Base-by-base conservation (phyloP, 768 basidiomycete genomes). In the Leccinum rimulosum region DNA sequence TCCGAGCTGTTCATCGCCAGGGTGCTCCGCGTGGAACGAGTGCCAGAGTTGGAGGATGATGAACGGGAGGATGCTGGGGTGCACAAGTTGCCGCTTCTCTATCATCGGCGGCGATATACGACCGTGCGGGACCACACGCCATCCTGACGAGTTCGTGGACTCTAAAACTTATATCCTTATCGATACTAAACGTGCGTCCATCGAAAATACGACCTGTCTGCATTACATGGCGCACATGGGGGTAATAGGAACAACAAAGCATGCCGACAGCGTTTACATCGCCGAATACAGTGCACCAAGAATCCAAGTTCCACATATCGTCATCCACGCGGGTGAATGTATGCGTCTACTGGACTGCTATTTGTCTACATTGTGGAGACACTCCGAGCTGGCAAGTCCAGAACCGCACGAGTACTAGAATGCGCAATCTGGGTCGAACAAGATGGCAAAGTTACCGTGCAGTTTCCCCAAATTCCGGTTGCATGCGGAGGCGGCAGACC, bases 1-100 rank as follows among this genome's bases (percentile, higher is more conserved):
- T n/a, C n/a, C n/a, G 88, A 93, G 76, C 74, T 95, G 45, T 94
- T 93, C 73, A 84, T 95, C 61, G 93, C 91, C 14, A 76, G 80
- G n/a, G 92, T 95, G 11, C 73, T 84, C 31, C 74, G 84, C 28
- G 86, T 94, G 47, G 78, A 82, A 61, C 78, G 79, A 63, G 73
- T 73, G 0, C 66, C 66, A 49, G 45, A 55, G 8, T 66, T 61
- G 45, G 70, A 66, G 48, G 71, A 60, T 17, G 56, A 50, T 1
- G 36, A n/a, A 14, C 47, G 61, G 7, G 61, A 62, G 38, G 58
- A 60, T 48, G 61, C 62, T 14, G 52, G 7, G 9, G 49, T 70
- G 54, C 70, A 74, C 69, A 77, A 73, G 52, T 67, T 81, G 38
- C 88, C 88, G 3, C 73, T 90, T 59, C 69, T 90, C 55, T 91